phyloP scores from a whole-genome alignment of 768 basidiomycete genomes.

The Mycena leptocephala region DNA sequence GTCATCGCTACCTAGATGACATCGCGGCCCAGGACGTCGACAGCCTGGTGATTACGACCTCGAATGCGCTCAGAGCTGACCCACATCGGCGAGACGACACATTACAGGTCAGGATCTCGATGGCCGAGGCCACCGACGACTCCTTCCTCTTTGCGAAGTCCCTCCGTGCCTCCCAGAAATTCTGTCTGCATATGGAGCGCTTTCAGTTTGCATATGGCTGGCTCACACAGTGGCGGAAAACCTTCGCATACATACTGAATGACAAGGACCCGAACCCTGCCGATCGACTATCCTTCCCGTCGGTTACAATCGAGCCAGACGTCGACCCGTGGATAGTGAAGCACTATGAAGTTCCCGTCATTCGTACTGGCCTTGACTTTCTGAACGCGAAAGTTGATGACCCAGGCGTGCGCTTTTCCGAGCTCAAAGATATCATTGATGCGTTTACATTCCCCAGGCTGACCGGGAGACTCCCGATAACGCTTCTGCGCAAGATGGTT shows the following conservation, averaged over 20 bases:
- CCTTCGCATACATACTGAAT: neutral
- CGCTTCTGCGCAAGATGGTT: no score
- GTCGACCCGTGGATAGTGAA: no score
- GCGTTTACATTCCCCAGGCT: no score
- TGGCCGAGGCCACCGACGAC: slow-evolving; percentile 5
- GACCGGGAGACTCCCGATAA: no score
- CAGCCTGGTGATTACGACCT: no score
- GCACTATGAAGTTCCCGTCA: neutral
- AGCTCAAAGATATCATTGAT: no score
- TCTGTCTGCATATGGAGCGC: no score
- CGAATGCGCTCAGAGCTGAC: no score
- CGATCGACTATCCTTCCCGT: neutral
- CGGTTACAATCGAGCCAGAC: neutral
- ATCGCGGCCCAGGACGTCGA: no score
- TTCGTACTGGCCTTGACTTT: no score
- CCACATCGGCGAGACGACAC: slow-evolving; percentile 28
- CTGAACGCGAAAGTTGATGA: slow-evolving; percentile 10
- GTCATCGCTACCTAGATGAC: no score
- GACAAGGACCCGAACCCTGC: neutral
- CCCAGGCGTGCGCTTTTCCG: neutral
- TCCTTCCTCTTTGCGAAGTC: slow-evolving; percentile 1
- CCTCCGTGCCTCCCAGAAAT: neutral
- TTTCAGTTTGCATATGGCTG: no score
- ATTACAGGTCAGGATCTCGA: neutral
- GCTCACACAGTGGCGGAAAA: slow-evolving; percentile 5